A percentile compares a stretch with the other conserved stretches of the same genome.
Conservation (phyloP, 2,329 filamentous ascomycete genomes). For the Hypoxylon sp. region DNA sequence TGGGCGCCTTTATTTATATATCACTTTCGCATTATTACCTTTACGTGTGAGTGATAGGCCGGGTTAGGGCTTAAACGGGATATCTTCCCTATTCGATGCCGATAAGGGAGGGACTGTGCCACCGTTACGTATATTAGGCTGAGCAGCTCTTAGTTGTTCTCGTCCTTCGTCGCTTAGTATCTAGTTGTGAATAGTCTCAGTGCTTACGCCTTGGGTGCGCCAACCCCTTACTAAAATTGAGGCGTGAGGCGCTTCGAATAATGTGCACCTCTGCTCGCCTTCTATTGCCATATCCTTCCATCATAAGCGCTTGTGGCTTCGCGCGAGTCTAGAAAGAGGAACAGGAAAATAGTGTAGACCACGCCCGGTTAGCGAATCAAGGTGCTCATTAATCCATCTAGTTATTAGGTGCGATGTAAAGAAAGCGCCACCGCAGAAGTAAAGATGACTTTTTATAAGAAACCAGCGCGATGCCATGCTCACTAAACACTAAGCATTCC, state of each 20-base stretch:
- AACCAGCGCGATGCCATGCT: constrained; percentile 12
- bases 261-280: not conserved
- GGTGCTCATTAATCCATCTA: not conserved
- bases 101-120: constrained; percentile 14
- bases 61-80: not conserved
- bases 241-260: not conserved
- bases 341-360: not conserved
- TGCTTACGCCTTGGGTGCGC: not conserved
- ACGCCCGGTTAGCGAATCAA: no score
- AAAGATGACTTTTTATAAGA: not conserved
- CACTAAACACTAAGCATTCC: constrained; percentile 4
- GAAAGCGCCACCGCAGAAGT: not conserved
- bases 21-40: not conserved
- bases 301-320: not conserved
- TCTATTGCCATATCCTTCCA: not conserved
- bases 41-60: constrained; percentile 12
- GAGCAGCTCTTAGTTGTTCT: constrained; percentile 4
- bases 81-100: constrained; percentile 7
- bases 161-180: not conserved
- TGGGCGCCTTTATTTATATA: not conserved
- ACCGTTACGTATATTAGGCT: constrained; percentile 11
- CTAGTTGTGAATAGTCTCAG: not conserved
- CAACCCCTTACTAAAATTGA: not conserved
- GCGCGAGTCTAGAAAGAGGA: not conserved
- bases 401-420: not conserved